These are phyloP conservation scores for Gnomoniopsis sp. DNA, from an alignment of 2,329 filamentous ascomycete species.

Conservation along the genomic window DNA sequence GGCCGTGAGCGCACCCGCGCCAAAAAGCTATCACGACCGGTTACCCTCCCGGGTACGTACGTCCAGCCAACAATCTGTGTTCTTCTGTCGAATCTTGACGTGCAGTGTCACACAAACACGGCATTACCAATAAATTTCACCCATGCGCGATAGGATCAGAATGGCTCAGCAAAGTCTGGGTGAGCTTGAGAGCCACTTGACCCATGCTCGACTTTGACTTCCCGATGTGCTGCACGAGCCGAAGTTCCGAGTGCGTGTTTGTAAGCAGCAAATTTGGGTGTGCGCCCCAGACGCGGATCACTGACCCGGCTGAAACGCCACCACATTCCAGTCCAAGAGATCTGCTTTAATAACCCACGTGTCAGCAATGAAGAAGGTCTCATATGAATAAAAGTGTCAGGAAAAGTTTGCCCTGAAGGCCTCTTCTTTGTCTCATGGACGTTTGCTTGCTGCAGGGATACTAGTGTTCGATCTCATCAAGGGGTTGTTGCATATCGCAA, in stretches of 20 bases:
- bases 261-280: not conserved
- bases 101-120: not conserved
- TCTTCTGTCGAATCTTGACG: too few species aligned
- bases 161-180: not conserved
- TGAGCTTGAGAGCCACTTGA: not conserved
- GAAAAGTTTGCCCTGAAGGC: not conserved
- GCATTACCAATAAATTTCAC: not conserved
- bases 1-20: not conserved
- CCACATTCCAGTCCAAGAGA: slow-evolving; percentile 2
- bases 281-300: not conserved
- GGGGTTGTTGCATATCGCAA: not conserved
- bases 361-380: slow-evolving; percentile 6
- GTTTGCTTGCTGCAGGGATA: not conserved
- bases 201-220: not conserved
- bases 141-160: not conserved
- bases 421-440: not conserved
- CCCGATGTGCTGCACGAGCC: not conserved
- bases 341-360: slow-evolving; percentile 4
- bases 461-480: not conserved
- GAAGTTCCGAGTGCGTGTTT: not conserved
- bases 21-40: not conserved
- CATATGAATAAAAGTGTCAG: slow-evolving; percentile 5
- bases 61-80: not conserved
- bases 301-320: not conserved
- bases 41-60: not conserved